Percentiles rank a stretch among this genome's conserved stretches.
Evolutionary conservation across 768 basidiomycete genomes (phyloP).

Genomic region (Leucocoprinus leucothites): DNA sequence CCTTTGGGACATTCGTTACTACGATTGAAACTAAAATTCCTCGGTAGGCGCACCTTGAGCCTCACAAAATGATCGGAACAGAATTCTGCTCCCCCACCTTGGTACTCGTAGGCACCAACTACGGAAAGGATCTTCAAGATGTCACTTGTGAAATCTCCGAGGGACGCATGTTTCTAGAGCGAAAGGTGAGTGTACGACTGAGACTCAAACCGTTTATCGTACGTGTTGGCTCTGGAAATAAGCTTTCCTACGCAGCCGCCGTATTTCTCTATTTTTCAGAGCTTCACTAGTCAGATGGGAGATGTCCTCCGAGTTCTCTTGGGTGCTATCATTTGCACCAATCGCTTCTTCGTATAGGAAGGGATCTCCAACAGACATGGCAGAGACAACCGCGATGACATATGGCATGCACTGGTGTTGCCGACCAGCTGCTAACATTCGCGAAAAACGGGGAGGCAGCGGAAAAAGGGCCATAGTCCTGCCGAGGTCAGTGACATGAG

Average conservation of each 20-base stretch:
- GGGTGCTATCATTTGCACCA: slow-evolving; percentile 37
- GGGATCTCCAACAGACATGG: slow-evolving; percentile 91
- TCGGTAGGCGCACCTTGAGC: slow-evolving; percentile 56
- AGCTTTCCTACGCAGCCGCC: slow-evolving; percentile 61
- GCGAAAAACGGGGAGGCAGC: slow-evolving; percentile 89
- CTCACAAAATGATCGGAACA: slow-evolving; percentile 89
- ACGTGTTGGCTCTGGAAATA: slow-evolving; percentile 86
- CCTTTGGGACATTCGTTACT: slow-evolving; percentile 39
- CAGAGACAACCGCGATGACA: slow-evolving; percentile 86
- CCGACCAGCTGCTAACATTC: slow-evolving; percentile 92
- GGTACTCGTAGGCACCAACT: slow-evolving; percentile 95
- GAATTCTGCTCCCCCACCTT: slow-evolving; percentile 75
- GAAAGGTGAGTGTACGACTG: background rate
- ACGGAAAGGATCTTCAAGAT: slow-evolving; percentile 86
- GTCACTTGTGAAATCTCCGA: slow-evolving; percentile 83
- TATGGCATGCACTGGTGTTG: slow-evolving; percentile 83
- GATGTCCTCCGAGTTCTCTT: slow-evolving; percentile 35
- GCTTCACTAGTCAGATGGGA: slow-evolving; percentile 45
- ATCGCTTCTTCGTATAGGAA: slow-evolving; percentile 83
- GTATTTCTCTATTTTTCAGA: slow-evolving; percentile 51
- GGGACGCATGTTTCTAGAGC: slow-evolving; percentile 65
- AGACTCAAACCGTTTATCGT: slow-evolving; percentile 15
- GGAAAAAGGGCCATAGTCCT: slow-evolving; percentile 92
- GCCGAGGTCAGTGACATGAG: slow-evolving; percentile 86
- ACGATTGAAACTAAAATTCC: background rate